Base-by-base conservation (phyloP, 331 rosid genomes). In the Rosa hybrid region DNA sequence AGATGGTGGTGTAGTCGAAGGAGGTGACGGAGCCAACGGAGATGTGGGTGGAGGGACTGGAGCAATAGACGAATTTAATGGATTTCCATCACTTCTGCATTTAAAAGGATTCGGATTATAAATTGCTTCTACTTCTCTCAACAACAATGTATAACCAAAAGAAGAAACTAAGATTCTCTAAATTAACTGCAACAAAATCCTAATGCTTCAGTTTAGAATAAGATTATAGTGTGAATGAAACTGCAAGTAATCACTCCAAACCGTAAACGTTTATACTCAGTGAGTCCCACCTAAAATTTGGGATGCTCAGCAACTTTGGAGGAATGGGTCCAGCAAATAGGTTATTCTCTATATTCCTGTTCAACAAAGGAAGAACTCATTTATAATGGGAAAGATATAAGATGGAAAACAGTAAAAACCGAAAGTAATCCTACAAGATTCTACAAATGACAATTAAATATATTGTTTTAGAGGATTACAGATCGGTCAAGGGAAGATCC, bases 11-110 rank as follows among this genome's bases (percentile, higher is more conserved):
- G 50, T 48, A 53, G 80, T 18, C 6, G 85, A 81, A 1, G 86
- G 81, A 0, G 89, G 86, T 39, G 92, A 82, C 13, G 77, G 75
- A 9, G 60, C 56, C 48, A 57, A 81, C 8, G 89, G 85, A 72
- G 94, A 87, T 72, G 74, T 75, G 71, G 98, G 88, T 53, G 94
- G 72, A 82, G 89, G 51, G 39, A 87, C 78, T 7, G 90, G 88
- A 83, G 89, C 75, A 63, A 75, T 64, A 70, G 97, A 85, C 38
- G 90, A 70, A 81, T 86, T 90, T 72, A 93, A 93, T 50, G 87
- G 99, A 68, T 96, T 93, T 82, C 99, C 99, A 81, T 87, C 94
- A 81, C 80, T 89, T 74, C 99, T 96, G 96, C 89, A 85, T 39
- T 14, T 78, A n/a, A 79, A 81, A 62, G 67, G 18, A 62, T 49